These are phyloP conservation scores for Pisolithus marmoratus DNA, from an alignment of 768 basidiomycete species.

Conservation along the genomic window DNA sequence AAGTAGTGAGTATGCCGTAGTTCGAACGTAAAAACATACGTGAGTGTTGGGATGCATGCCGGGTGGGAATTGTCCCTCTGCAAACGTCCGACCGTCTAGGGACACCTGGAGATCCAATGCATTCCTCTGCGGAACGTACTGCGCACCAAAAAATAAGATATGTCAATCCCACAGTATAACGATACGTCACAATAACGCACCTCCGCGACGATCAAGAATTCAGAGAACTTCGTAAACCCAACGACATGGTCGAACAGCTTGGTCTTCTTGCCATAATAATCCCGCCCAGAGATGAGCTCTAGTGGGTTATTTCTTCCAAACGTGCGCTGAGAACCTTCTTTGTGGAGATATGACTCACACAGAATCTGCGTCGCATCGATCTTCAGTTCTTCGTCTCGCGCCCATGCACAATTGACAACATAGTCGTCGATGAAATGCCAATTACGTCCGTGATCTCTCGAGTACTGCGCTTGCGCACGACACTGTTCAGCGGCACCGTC, in stretches of 20 bases:
- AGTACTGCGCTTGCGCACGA: conserved; percentile 69
- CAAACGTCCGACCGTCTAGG: conserved; percentile 81
- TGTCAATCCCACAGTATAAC: conserved; percentile 18
- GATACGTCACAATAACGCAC: conserved; percentile 36
- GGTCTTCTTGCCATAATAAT: conserved; percentile 66
- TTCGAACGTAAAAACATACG: conserved; percentile 39
- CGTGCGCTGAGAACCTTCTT: conserved; percentile 69
- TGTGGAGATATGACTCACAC: conserved; percentile 83
- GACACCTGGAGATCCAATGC: conserved; percentile 87
- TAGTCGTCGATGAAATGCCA: conserved; percentile 83
- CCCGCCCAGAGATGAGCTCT: conserved; percentile 70
- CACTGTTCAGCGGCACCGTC: conserved; percentile 45
- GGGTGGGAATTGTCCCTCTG: conserved; percentile 85
- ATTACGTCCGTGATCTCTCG: conserved; percentile 65
- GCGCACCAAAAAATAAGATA: background rate
- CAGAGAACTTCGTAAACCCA: conserved; percentile 95
- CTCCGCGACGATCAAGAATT: conserved; percentile 94
- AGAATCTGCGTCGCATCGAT: conserved; percentile 86
- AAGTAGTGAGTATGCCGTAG: background rate
- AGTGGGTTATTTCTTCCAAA: conserved; percentile 59
- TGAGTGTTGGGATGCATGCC: conserved; percentile 87
- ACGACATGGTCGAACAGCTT: conserved; percentile 84
- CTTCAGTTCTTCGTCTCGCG: conserved; percentile 68
- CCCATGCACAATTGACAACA: conserved; percentile 90
- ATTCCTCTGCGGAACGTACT: conserved; percentile 49